phyloP scores from a whole-genome alignment of 768 basidiomycete genomes.

The Chalciporus piperatus region DNA sequence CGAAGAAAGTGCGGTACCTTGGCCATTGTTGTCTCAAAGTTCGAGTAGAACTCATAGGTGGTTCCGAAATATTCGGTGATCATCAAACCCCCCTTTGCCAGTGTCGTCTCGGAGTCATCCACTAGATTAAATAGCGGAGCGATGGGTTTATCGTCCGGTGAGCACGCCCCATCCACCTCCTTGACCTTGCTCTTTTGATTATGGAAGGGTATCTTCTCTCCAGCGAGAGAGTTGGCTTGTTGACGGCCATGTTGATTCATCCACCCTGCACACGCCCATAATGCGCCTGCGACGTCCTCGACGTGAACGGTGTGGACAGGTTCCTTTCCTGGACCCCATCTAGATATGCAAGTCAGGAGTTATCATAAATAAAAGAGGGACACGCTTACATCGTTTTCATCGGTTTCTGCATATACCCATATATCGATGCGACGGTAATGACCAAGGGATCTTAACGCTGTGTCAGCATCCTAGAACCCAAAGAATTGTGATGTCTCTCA shows the following conservation, averaged over 20 bases:
- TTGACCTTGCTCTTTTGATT: constrained; percentile 69
- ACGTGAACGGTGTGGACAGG: constrained; percentile 74
- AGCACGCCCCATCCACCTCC: constrained; percentile 60
- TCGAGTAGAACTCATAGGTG: constrained; percentile 75
- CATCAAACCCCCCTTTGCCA: constrained; percentile 61
- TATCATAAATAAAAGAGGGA: neutral
- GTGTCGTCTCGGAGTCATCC: constrained; percentile 72
- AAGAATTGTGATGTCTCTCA: constrained; percentile 33
- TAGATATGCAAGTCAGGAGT: constrained; percentile 27
- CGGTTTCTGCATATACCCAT: constrained; percentile 78
- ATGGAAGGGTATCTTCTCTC: constrained; percentile 32
- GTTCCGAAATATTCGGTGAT: constrained; percentile 75
- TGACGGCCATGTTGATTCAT: constrained; percentile 60
- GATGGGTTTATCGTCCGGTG: constrained; percentile 53
- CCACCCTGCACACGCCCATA: constrained; percentile 79
- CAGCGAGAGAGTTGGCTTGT: constrained; percentile 58
- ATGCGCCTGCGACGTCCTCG: constrained; percentile 73
- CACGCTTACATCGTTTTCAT: constrained; percentile 76
- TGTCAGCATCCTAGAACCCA: constrained; percentile 13
- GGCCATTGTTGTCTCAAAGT: constrained; percentile 62
- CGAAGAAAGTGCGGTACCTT: constrained; percentile 43
- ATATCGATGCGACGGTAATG: constrained; percentile 74
- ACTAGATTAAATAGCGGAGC: constrained; percentile 86
- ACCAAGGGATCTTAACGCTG: constrained; percentile 57
- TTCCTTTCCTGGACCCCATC: constrained; percentile 79